Evolutionary conservation across 805 yeast genomes (phyloP).

Genomic region (Saturnispora galanensis): DNA sequence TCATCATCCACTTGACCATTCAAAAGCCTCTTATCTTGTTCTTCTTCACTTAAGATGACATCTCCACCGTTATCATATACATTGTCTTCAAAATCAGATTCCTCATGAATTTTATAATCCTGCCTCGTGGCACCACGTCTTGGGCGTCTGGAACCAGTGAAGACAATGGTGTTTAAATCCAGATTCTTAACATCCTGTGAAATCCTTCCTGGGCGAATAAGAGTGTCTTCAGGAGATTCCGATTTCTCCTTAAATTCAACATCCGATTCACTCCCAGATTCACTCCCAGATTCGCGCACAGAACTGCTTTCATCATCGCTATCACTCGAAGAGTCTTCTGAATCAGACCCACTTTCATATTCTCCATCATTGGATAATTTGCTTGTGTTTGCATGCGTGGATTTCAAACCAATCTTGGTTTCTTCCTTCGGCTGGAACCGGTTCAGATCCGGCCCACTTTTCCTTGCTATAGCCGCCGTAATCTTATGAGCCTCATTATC

Average conservation of each 20-base stretch:
- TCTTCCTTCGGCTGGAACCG: too few relatives aligned
- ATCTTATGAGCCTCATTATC: too few relatives aligned
- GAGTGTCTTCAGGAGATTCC: too few relatives aligned
- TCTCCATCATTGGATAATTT: neutral
- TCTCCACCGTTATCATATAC: conserved; percentile 15
- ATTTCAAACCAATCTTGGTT: too few relatives aligned
- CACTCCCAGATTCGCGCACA: neutral
- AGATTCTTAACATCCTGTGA: too few relatives aligned
- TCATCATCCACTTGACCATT: conserved; percentile 10
- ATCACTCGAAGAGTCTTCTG: neutral
- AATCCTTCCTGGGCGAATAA: too few relatives aligned
- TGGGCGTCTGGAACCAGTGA: neutral
- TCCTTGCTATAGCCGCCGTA: too few relatives aligned
- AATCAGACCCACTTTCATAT: neutral
- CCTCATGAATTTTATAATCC: conserved; percentile 65
- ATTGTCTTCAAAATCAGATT: conserved; percentile 39
- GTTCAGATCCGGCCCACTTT: too few relatives aligned
- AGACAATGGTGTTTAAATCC: conserved; percentile 3
- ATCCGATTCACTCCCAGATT: too few relatives aligned
- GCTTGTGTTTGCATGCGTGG: too few relatives aligned
- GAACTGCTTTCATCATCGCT: neutral
- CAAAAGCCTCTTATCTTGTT: conserved; percentile 12
- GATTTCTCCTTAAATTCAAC: too few relatives aligned
- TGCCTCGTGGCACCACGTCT: conserved; percentile 33
- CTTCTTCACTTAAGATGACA: conserved; percentile 15